phyloP scores from a whole-genome alignment of 2,329 filamentous ascomycete species.

The Aspergillus ochraceus region DNA sequence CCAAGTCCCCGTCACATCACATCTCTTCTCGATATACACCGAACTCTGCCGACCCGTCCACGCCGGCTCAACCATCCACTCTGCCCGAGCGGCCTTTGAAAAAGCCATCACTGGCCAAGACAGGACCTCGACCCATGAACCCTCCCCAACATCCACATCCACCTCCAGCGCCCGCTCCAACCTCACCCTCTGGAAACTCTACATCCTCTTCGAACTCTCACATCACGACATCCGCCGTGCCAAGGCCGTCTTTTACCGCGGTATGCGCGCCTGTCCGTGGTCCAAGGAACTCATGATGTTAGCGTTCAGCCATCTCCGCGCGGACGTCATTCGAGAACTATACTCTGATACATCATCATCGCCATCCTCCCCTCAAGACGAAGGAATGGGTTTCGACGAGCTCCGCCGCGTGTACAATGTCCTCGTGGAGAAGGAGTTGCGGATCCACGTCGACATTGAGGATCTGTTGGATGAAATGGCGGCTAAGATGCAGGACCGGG shows the following conservation, averaged over 20 bases:
- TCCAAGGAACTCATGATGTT: conserved; percentile 60
- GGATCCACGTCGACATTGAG: conserved; percentile 58
- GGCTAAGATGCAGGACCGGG: conserved; percentile 15
- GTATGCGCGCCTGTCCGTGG: conserved; percentile 62
- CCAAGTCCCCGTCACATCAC: conserved; percentile 45
- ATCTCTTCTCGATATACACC: conserved; percentile 56
- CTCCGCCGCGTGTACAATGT: conserved; percentile 56
- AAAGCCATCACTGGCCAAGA: conserved; percentile 45
- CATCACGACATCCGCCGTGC: conserved; percentile 41
- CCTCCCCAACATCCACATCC: conserved; percentile 6
- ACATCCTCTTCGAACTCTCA: conserved; percentile 51
- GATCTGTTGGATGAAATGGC: conserved; percentile 39
- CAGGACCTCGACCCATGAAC: conserved; percentile 9
- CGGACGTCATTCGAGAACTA: conserved; percentile 15
- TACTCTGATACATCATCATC: neutral
- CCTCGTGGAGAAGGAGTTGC: conserved; percentile 61
- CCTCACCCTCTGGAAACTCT: conserved; percentile 53
- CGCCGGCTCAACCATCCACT: conserved; percentile 51
- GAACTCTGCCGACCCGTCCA: conserved; percentile 51
- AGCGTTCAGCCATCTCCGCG: conserved; percentile 51
- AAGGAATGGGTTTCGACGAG: conserved; percentile 48
- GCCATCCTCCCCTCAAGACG: conserved; percentile 3
- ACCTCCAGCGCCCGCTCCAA: conserved; percentile 34
- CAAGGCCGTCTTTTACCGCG: conserved; percentile 57
- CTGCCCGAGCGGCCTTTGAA: conserved; percentile 57